Evolutionary conservation across 306 rosid species (phyloP), one percentile per base, ranked within the genome.

Genomic region (Quercus engelmannii): DNA sequence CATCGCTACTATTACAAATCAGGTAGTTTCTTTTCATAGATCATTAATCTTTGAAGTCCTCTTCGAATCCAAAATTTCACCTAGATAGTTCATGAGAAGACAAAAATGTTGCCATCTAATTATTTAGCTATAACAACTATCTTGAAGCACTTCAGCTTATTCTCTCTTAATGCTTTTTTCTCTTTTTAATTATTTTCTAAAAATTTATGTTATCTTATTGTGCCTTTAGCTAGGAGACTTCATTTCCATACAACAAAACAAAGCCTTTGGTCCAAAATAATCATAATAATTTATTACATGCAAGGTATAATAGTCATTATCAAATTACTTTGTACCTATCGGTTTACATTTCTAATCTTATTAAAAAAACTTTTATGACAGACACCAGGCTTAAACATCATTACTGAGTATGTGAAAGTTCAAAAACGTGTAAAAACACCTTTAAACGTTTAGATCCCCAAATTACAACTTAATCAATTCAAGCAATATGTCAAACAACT

Each of bases 1-100:
- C 78, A 91, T 94, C 55, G 90, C 97, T 2, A 97, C 98, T 67
- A 87, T 92, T 74, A 92, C 97, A 38, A 94, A 94, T 72, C 98
- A 94, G 90, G 97, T 88, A 56, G 18, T 6, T 2, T n/a, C 43
- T 26, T 56, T 78, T 28, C 3, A 12, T 5, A 14, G 28, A 13
- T 25, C 1, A 6, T 8, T 54, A 26, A 52, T 52, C 41, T 14
- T 5, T 43, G 38, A 43, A 7, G 13, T 43, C 51, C 13, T 43
- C 13, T 28, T 28, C 28, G 41, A 6, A 63, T 2, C 41, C 69
- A 63, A 15, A 28, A 61, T 13, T 61, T 25, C 12, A 6, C 12
- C 51, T 7, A 13, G 3, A 12, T 33, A 26, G 41, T 19, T 26
- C 11, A 25, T 62, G 38, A 26, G 69, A 63, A 14, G 69, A 26